phyloP scores from a whole-genome alignment of 768 basidiomycete genomes.

The Amanita polypyramis region DNA sequence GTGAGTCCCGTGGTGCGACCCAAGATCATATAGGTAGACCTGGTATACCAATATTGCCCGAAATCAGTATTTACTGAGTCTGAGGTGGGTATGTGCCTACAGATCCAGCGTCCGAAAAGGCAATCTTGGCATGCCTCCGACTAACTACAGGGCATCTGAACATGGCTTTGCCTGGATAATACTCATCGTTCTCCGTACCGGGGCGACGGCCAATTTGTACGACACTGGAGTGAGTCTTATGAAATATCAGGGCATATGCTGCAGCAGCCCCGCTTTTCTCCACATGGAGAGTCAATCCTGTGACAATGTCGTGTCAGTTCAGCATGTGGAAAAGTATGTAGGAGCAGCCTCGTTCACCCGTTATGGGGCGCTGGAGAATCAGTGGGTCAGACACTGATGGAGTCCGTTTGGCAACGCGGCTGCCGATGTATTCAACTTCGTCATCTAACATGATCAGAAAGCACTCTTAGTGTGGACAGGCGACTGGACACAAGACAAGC shows the following conservation, averaged over 20 bases:
- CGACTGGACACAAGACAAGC: background rate
- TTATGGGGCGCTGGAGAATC: conserved; percentile 20
- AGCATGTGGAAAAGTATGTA: conserved; percentile 12
- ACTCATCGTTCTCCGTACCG: conserved; percentile 30
- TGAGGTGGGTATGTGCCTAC: conserved; percentile 27
- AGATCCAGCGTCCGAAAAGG: conserved; percentile 59
- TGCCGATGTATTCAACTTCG: conserved; percentile 52
- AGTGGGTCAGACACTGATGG: conserved; percentile 16
- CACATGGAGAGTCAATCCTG: conserved; percentile 52
- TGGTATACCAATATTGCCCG: conserved; percentile 16
- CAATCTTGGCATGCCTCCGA: conserved; percentile 68
- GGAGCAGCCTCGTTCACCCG: conserved; percentile 28
- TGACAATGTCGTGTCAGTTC: conserved; percentile 10
- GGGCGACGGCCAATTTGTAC: conserved; percentile 65
- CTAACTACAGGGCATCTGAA: conserved; percentile 76
- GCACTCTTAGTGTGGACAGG: background rate
- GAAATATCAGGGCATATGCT: conserved; percentile 39
- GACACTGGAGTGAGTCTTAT: conserved; percentile 35
- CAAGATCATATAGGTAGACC: conserved; percentile 62
- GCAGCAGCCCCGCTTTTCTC: conserved; percentile 38
- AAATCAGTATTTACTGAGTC: conserved; percentile 7
- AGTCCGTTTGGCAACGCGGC: conserved; percentile 19
- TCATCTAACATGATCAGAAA: conserved; percentile 34
- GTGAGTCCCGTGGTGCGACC: conserved; percentile 72
- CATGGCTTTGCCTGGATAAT: conserved; percentile 39